phyloP scores from a whole-genome alignment of 805 yeast genomes.

The Wickerhamomyces chambardii region DNA sequence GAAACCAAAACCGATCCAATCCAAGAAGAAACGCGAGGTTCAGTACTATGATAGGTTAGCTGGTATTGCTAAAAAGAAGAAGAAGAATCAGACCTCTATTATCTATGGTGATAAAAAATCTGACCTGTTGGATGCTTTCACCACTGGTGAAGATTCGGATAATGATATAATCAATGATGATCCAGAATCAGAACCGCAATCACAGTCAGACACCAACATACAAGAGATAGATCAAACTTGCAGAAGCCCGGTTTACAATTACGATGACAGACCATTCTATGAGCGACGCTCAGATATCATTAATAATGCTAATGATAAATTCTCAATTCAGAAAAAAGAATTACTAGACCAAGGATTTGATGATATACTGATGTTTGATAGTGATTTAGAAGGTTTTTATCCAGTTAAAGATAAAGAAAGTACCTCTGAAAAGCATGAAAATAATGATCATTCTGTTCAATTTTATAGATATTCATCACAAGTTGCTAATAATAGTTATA shows the following conservation, averaged over 20 bases:
- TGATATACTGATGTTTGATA: conserved; percentile 1
- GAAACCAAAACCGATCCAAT: background rate
- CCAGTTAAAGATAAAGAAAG: background rate
- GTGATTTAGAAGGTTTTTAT: background rate
- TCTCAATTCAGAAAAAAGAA: background rate
- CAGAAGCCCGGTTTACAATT: too few species aligned
- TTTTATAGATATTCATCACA: too few species aligned
- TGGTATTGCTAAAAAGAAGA: conserved; percentile 12
- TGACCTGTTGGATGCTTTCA: conserved; percentile 1
- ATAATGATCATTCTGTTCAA: conserved; percentile 1
- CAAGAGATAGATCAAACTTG: too few species aligned
- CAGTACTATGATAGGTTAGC: background rate
- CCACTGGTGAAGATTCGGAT: conserved; percentile 5
- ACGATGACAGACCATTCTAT: too few species aligned
- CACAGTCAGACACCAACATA: too few species aligned
- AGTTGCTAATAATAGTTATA: too few species aligned
- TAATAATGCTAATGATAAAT: conserved; percentile 1
- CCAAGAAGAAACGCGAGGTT: too few species aligned
- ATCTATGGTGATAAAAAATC: background rate
- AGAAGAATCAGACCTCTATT: too few species aligned
- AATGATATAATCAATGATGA: too few species aligned
- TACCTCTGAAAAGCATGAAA: background rate
- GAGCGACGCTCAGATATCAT: background rate
- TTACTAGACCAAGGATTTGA: background rate
- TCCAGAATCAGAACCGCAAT: too few species aligned